These are phyloP conservation scores for Rosa persica DNA, from an alignment of 306 rosid genomes.

Conservation along the genomic window DNA sequence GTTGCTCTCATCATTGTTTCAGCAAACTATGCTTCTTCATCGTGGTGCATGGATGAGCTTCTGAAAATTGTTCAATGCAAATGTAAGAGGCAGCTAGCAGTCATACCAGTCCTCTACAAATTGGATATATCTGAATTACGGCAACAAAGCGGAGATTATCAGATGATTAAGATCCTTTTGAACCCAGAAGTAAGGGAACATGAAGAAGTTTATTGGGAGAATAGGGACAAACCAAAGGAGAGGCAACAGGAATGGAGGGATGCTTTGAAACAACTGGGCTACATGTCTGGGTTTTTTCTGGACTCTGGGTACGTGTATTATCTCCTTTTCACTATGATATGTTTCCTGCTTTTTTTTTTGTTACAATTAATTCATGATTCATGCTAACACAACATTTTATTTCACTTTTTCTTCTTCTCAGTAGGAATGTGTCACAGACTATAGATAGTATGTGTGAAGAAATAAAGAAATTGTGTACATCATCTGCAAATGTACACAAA, in stretches of 20 bases:
- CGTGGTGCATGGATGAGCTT: conserved; percentile 2
- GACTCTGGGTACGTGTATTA: too few relatives aligned
- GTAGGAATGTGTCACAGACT: too few relatives aligned
- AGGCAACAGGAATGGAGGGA: neutral
- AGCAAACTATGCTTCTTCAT: neutral
- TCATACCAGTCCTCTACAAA: neutral
- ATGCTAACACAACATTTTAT: too few relatives aligned
- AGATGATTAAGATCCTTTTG: neutral
- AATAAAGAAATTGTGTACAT: too few relatives aligned
- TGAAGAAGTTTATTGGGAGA: neutral
- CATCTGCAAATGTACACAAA: too few relatives aligned
- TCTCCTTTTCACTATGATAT: too few relatives aligned
- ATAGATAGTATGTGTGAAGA: too few relatives aligned
- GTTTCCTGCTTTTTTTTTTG: too few relatives aligned
- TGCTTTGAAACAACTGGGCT: neutral
- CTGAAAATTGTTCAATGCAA: neutral
- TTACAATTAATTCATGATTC: too few relatives aligned
- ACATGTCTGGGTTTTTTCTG: neutral
- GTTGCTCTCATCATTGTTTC: neutral
- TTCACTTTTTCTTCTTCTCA: too few relatives aligned
- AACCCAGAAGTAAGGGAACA: neutral
- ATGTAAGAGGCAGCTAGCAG: too few relatives aligned
- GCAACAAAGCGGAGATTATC: neutral
- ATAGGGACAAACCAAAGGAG: neutral
- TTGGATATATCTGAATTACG: too few relatives aligned